A percentile compares a stretch with the other conserved stretches of the same genome.
phyloP scores from a whole-genome alignment of 2,329 filamentous ascomycete species.

The Cadophora luteo-olivacea region DNA sequence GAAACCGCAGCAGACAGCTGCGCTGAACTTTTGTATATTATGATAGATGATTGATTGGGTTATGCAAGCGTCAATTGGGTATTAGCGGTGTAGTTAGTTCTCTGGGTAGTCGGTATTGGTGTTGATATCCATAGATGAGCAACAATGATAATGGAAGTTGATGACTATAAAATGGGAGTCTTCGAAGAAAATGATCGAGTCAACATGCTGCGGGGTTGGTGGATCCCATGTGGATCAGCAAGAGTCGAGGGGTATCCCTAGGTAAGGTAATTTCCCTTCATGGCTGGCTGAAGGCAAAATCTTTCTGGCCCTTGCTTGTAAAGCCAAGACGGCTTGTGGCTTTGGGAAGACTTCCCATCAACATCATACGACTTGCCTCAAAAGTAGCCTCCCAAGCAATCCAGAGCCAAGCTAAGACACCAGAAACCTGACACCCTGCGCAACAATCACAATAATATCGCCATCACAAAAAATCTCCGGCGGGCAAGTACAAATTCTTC shows the following conservation, averaged over 20 bases:
- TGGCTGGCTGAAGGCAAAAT: background rate
- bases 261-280: background rate
- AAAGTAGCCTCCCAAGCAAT: background rate
- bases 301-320: background rate
- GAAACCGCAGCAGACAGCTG: background rate
- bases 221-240: background rate
- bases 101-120: background rate
- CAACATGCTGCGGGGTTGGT: background rate
- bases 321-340: background rate
- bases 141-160: background rate
- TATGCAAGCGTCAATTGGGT: background rate
- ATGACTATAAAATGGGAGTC: background rate
- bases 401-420: background rate
- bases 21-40: slow-evolving; percentile 17
- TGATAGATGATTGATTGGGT: slow-evolving; percentile 19
- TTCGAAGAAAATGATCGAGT: background rate
- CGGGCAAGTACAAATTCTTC: too few relatives aligned
- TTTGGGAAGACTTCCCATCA: background rate
- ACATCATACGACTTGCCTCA: background rate
- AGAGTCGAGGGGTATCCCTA: background rate
- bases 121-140: slow-evolving; percentile 5
- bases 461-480: background rate
- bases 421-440: background rate
- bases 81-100: background rate
- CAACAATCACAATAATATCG: background rate